Conservation (phyloP, 805 yeast species). For the Saccharomyces eubayanus region DNA sequence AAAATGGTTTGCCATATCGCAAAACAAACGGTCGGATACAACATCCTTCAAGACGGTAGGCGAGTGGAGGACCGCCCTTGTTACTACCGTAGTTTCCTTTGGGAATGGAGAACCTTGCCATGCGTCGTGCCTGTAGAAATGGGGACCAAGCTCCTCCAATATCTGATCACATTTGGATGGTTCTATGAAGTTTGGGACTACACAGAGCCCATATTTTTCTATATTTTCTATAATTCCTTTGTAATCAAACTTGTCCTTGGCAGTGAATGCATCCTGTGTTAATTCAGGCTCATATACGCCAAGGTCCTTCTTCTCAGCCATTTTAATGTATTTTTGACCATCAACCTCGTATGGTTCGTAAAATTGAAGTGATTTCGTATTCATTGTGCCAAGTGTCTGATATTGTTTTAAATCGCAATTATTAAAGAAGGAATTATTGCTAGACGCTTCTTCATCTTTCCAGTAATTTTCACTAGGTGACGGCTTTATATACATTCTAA, state of each 20-base stretch:
- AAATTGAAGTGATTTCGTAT: background rate
- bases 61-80: conserved; percentile 16
- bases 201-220: conserved; percentile 22
- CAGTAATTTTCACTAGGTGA: background rate
- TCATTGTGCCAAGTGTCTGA: background rate
- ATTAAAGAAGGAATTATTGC: background rate
- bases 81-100: conserved; percentile 18
- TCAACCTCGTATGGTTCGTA: background rate
- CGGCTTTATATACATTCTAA: background rate
- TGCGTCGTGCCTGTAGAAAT: conserved; percentile 15
- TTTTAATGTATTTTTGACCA: background rate
- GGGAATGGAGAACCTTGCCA: conserved; percentile 26
- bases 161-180: conserved; percentile 9
- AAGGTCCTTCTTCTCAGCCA: background rate
- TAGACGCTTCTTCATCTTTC: background rate
- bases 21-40: conserved; percentile 5
- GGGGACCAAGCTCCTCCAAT: conserved; percentile 16
- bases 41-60: conserved; percentile 9
- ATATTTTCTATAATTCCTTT: conserved; percentile 9
- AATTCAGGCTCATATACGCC: background rate
- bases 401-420: too few relatives aligned
- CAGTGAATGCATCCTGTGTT: conserved; percentile 1
- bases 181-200: conserved; percentile 15
- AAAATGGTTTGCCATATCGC: conserved; percentile 8
- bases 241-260: conserved; percentile 3